Base-by-base conservation (phyloP, 805 yeast species). In the Saturnispora serradocipensis region DNA sequence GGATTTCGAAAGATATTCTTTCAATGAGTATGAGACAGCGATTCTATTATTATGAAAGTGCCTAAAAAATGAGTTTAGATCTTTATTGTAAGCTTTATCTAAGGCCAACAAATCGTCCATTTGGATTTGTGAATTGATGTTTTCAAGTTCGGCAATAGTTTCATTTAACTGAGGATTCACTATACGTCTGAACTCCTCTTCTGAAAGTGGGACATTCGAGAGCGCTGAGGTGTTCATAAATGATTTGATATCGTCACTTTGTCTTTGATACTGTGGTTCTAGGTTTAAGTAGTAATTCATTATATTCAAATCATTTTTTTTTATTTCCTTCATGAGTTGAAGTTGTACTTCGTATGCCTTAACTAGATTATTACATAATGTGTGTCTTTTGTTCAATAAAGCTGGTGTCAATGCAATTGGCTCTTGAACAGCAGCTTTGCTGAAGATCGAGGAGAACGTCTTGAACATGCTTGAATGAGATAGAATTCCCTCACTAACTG, bases 11-110 rank as follows among this genome's bases (percentile, higher is more conserved):
- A 64, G 22, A 47, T 59, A 64, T 34, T 61, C 58, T 43, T 60
- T 56, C 13, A 64, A 45, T 28, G 58, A 56, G 49, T 53, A 64
- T 0, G 67, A 62, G 2, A 62, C 56, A 20, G 58, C 53, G 16
- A 64, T 59, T 42, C 68, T 51, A 18, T 56, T 53, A 16, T 38
- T 51, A 51, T 64, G 68, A 48, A 59, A 64, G 6, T 53, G 48
- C 6, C 53, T 51, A n/a, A 64, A 52, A 43, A 64, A 64, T 3
- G 20, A 5, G 45, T 64, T 62, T 11, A 64, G 56, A 5, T 43
- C 10, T 9, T 40, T 25, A 3, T 57, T 49, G 36, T 64, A 64
- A 49, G 59, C 45, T 5, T 47, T 22, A 35, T 58, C 56, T 10
- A 64, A 51, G 55, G 59, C 55, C 18, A 22, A 24, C 7, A 61